phyloP scores from a whole-genome alignment of 1,139 yeast genomes.

The Waltiozyma sp. region DNA sequence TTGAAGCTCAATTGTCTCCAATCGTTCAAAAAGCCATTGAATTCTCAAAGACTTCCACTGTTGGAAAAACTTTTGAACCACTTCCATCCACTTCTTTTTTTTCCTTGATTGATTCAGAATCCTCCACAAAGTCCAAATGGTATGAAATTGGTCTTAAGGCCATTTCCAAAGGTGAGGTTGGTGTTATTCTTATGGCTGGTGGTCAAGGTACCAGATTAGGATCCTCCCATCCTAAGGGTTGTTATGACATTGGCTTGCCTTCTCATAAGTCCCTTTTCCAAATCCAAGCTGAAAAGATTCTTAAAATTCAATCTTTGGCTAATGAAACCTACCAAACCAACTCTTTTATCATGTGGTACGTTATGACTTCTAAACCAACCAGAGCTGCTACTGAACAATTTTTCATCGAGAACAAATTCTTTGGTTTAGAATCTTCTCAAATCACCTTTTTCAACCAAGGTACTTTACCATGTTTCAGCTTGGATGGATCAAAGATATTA shows the following conservation, averaged over 20 bases:
- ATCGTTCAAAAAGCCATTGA: slow-evolving; percentile 39
- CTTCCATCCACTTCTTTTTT: slow-evolving; percentile 40
- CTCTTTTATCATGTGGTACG: slow-evolving; percentile 63
- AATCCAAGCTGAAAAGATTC: slow-evolving; percentile 82
- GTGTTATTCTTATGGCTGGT: slow-evolving; percentile 88
- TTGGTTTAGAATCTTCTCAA: slow-evolving; percentile 55
- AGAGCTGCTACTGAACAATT: slow-evolving; percentile 63
- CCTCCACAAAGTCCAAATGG: slow-evolving; percentile 35
- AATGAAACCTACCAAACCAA: slow-evolving; percentile 21
- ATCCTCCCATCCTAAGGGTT: slow-evolving; percentile 84
- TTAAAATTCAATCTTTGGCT: slow-evolving; percentile 51
- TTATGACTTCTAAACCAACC: slow-evolving; percentile 95
- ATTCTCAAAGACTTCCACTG: slow-evolving; percentile 27
- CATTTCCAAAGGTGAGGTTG: slow-evolving; percentile 65
- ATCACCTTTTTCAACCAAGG: slow-evolving; percentile 88
- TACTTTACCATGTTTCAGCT: slow-evolving; percentile 78
- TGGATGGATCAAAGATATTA: slow-evolving; percentile 60
- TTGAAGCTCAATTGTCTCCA: slow-evolving; percentile 15
- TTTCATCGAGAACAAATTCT: slow-evolving; percentile 49
- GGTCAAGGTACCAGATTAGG: slow-evolving; percentile 98
- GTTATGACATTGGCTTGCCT: slow-evolving; percentile 80
- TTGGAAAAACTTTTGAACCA: slow-evolving; percentile 33
- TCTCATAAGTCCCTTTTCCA: slow-evolving; percentile 79
- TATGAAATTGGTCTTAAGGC: slow-evolving; percentile 51
- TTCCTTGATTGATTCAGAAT: slow-evolving; percentile 33